Percentiles rank a stretch among this genome's conserved stretches.
Conservation (phyloP, 2,329 filamentous ascomycete genomes). For the Phialophora tarda region DNA sequence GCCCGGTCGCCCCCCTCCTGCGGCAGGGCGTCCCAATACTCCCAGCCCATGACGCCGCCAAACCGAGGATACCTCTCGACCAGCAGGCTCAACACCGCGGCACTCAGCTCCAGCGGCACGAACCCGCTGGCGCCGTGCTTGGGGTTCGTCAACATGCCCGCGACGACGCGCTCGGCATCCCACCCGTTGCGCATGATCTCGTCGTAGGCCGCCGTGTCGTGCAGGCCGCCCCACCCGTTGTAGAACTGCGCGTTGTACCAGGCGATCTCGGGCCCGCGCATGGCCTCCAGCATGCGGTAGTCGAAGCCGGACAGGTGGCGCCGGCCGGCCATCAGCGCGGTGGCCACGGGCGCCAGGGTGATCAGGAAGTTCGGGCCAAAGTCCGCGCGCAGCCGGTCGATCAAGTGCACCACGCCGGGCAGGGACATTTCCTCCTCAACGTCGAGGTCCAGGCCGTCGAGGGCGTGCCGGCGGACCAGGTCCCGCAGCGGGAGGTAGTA, state of each 20-base stretch:
- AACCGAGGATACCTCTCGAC: slow-evolving; percentile 69
- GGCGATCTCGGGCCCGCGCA: slow-evolving; percentile 68
- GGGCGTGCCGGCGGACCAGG: slow-evolving; percentile 64
- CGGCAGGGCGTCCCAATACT: slow-evolving; percentile 84
- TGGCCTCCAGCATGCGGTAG: slow-evolving; percentile 74
- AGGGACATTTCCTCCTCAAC: slow-evolving; percentile 79
- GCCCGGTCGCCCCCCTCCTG: slow-evolving; percentile 59
- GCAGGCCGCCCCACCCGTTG: slow-evolving; percentile 80
- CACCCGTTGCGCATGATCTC: slow-evolving; percentile 64
- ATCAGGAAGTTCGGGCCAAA: slow-evolving; percentile 61
- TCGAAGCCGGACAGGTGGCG: slow-evolving; percentile 77
- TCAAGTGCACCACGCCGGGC: slow-evolving; percentile 67
- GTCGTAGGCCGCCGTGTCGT: slow-evolving; percentile 53
- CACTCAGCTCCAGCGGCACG: slow-evolving; percentile 64
- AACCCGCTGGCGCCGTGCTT: slow-evolving; percentile 70
- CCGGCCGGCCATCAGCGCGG: slow-evolving; percentile 67
- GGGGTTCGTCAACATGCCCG: slow-evolving; percentile 80
- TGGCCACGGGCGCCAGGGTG: slow-evolving; percentile 80
- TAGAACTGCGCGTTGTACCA: slow-evolving; percentile 97
- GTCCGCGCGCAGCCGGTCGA: slow-evolving; percentile 66
- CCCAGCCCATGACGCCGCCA: slow-evolving; percentile 93
- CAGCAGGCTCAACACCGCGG: slow-evolving; percentile 63
- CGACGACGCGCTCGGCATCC: slow-evolving; percentile 73
- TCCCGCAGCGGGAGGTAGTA: slow-evolving; percentile 74
- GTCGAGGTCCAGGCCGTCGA: slow-evolving; percentile 78